phyloP scores from a whole-genome alignment of 2,329 filamentous ascomycete species.

The Colletotrichum sp. region DNA sequence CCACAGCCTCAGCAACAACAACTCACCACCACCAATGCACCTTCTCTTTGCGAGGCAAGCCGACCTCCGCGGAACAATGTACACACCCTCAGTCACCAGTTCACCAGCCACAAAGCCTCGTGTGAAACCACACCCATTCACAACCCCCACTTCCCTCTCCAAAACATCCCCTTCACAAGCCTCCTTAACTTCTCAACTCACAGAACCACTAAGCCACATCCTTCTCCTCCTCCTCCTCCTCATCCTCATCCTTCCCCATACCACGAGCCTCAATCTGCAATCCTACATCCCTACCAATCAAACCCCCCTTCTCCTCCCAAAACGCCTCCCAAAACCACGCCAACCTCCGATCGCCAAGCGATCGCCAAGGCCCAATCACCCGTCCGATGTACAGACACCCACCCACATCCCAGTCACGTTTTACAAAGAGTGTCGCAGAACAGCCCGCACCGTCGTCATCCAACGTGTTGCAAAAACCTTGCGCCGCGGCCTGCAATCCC shows the following conservation, averaged over 20 bases:
- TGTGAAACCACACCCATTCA: neutral
- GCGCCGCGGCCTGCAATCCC: neutral
- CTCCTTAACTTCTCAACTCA: neutral
- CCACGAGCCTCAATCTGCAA: neutral
- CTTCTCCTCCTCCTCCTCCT: neutral
- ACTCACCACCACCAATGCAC: fast-evolving
- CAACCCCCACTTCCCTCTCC: neutral
- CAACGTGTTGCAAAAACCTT: neutral
- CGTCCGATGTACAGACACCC: neutral
- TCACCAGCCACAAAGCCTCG: neutral
- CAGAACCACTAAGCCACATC: neutral
- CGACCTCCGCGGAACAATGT: neutral
- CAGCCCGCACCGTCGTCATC: neutral
- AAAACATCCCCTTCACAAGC: neutral
- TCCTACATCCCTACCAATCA: neutral
- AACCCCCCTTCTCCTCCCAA: neutral
- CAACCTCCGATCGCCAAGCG: neutral
- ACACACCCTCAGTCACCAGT: neutral
- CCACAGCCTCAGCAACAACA: neutral
- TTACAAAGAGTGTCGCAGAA: constrained; percentile 4
- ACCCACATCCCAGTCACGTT: constrained; percentile 1
- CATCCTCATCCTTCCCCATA: neutral
- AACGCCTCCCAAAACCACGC: neutral
- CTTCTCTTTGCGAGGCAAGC: fast-evolving
- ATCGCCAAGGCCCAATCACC: neutral